A percentile compares a stretch with the other conserved stretches of the same genome.
phyloP scores from a whole-genome alignment of 306 rosid species.

The Cucumis hystrix region DNA sequence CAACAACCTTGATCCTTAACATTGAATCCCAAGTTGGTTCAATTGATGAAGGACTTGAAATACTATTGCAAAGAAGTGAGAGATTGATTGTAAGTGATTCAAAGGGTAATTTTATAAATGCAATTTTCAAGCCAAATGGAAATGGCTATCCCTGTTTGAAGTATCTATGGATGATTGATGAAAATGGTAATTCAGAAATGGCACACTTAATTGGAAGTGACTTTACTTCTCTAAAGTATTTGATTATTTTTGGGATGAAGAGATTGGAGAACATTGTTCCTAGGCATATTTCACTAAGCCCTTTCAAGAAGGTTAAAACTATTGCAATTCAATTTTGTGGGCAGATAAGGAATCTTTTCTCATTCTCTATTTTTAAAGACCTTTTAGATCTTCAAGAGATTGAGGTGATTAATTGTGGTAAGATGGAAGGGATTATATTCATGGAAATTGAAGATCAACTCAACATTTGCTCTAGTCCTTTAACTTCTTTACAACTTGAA shows the following conservation, averaged over 20 bases:
- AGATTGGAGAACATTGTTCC: not conserved
- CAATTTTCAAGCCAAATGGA: not conserved
- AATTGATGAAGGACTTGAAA: not conserved
- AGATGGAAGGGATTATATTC: not conserved
- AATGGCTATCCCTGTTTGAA: not conserved
- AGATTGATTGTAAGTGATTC: not conserved
- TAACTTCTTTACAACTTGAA: not conserved
- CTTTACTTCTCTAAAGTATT: not conserved
- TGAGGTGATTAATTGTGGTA: not conserved
- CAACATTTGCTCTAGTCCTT: not conserved
- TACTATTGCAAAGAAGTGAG: not conserved
- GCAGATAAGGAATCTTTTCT: not conserved
- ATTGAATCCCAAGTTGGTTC: not conserved
- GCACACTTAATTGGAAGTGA: not conserved
- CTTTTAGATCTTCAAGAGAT: not conserved
- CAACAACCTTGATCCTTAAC: not conserved
- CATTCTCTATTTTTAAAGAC: not conserved
- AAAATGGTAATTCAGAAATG: not conserved
- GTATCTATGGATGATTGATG: not conserved
- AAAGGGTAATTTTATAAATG: not conserved
- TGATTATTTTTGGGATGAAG: not conserved
- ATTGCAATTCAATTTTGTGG: not conserved
- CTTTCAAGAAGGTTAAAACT: not conserved
- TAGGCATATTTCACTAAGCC: not conserved
- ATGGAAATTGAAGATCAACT: not conserved